These are phyloP conservation scores for Fusarium stilboides DNA, from an alignment of 2,329 filamentous ascomycete species.

Conservation along the genomic window DNA sequence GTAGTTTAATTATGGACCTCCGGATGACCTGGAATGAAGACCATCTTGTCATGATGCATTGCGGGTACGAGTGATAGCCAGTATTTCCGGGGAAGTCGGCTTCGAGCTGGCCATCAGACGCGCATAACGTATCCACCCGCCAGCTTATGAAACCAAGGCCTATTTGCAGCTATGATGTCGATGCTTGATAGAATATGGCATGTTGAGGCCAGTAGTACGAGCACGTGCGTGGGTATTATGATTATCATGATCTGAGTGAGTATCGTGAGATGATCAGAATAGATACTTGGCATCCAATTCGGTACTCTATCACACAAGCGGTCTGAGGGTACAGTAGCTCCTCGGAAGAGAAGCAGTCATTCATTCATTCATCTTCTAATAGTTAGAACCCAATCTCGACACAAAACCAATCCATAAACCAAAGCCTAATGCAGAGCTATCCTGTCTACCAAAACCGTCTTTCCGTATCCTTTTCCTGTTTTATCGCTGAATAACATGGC, in stretches of 20 bases:
- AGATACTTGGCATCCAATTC: background rate
- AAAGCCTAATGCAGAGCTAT: constrained; percentile 15
- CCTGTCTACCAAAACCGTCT: constrained; percentile 3
- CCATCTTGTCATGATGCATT: constrained; percentile 14
- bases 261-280: background rate
- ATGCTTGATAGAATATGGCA: constrained; percentile 9
- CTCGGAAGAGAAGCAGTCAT: constrained; percentile 1
- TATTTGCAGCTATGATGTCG: constrained; percentile 29
- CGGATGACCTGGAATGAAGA: constrained; percentile 21
- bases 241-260: constrained; percentile 17
- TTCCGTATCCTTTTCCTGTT: constrained; percentile 4
- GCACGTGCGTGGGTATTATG: constrained; percentile 12
- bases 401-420: constrained; percentile 6
- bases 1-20: constrained; percentile 17
- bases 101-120: background rate
- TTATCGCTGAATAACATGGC: constrained; percentile 7
- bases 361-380: constrained; percentile 19
- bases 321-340: background rate
- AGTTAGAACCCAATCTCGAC: constrained; percentile 7
- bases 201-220: constrained; percentile 16
- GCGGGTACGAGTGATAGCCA: background rate
- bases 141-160: constrained; percentile 13
- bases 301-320: background rate
- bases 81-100: constrained; percentile 31
- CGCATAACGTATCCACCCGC: constrained; percentile 14